Evolutionary conservation across 1,284 basidiomycete species (phyloP), one percentile per base, ranked within the genome.

Genomic region (Ustilago hordei): DNA sequence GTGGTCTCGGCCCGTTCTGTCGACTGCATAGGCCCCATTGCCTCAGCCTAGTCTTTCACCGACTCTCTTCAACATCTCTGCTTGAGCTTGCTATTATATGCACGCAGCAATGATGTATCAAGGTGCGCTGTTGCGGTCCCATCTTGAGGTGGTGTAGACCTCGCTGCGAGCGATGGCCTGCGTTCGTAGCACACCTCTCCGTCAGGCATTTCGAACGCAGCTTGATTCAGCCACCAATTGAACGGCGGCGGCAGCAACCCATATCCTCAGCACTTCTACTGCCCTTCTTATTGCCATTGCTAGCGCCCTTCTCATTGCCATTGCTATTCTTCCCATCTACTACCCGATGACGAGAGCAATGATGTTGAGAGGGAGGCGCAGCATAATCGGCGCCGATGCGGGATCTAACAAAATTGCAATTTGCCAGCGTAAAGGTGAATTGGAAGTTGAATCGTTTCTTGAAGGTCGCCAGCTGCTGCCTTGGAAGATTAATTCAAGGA

Each of bases 321-420:
- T 23, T 23, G 23, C 23, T 23, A 23, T 23, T 23, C 23, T 23
- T 23, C 23, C 23, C 23, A 28, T 28, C 54, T 5, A 39, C 56
- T 9, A 32, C 35, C 32, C n/a, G 31, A 43, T 52, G 19, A n/a
- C 19, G 8, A 39, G 31, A 45, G n/a, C 38, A 32, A 17, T n/a
- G 36, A 13, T 43, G 54, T 54, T 15, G 38, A 34, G 12, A 12
- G 8, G 32, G 43, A 31, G 6, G n/a, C 28, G n/a, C 28, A 32
- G 31, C 11, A 17, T 23, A 2, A 19, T 19, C 43, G 19, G 17
- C n/a, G 43, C n/a, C 43, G n/a, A 15, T 47, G 2, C 28, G 8
- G 19, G 32, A 47, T 57, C 61, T 63, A 63, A 63, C 61, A 63
- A 43, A 9, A 28, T 17, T 32, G 43, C 28, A 50, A 17, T 32